phyloP scores from a whole-genome alignment of 2,329 filamentous ascomycete genomes.

The Apiospora pterosperma region DNA sequence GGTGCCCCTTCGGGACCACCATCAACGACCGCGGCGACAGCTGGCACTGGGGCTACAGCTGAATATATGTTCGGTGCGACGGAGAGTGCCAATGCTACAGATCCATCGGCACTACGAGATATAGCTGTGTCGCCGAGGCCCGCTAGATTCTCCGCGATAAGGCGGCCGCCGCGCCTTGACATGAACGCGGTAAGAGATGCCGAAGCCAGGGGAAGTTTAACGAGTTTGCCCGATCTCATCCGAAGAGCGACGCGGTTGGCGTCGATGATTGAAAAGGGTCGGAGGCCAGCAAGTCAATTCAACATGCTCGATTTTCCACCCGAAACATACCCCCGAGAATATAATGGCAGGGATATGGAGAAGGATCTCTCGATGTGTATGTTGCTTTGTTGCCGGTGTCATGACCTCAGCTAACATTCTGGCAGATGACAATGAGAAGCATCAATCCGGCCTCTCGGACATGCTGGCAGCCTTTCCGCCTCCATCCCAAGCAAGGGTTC shows the following conservation, averaged over 20 bases:
- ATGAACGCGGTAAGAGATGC: conserved; percentile 78
- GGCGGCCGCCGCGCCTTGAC: conserved; percentile 71
- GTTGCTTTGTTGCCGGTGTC: neutral
- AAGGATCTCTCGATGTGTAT: conserved; percentile 37
- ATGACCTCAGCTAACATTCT: conserved; percentile 13
- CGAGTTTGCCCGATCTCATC: conserved; percentile 89
- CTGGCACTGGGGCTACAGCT: conserved; percentile 32
- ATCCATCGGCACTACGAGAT: conserved; percentile 30
- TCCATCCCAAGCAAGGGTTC: conserved; percentile 47
- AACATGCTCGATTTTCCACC: conserved; percentile 51
- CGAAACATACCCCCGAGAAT: conserved; percentile 33
- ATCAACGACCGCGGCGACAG: conserved; percentile 6
- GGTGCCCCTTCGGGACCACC: conserved; percentile 25
- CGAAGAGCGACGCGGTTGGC: conserved; percentile 82
- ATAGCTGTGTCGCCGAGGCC: conserved; percentile 25
- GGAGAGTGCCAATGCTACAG: conserved; percentile 44
- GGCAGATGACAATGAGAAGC: conserved; percentile 36
- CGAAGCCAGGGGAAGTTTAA: conserved; percentile 83
- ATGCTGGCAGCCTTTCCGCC: conserved; percentile 66
- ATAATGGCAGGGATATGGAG: conserved; percentile 26
- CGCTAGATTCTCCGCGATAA: conserved; percentile 51
- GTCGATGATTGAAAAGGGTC: conserved; percentile 82
- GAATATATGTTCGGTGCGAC: conserved; percentile 49
- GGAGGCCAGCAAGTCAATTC: conserved; percentile 56
- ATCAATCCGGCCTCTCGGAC: conserved; percentile 55